Base-by-base conservation (phyloP, 2,329 filamentous ascomycete genomes). In the Fusarium sp. region DNA sequence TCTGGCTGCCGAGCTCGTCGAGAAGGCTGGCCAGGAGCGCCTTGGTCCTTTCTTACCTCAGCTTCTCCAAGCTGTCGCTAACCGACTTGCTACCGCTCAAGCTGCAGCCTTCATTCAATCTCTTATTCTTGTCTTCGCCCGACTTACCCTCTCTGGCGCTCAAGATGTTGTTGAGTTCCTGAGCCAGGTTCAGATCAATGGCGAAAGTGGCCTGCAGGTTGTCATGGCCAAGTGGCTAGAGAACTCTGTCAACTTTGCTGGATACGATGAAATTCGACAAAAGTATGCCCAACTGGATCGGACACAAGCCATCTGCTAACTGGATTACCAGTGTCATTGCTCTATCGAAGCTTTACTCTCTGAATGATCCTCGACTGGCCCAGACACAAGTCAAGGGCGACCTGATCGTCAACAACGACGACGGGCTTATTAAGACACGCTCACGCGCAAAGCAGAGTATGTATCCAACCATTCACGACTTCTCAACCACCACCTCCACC, bases 151-250 rank as follows among this genome's bases (percentile, higher is more conserved):
- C 19, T 90, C 93, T 56, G 95, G 94, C 53, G 93, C 96, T 15
- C 90, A 91, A 30, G 96, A 98, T 77, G 95, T 99, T 4, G 92
- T 98, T 19, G 92, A 96, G 62, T 99, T 99, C 84, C 87, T 99
- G 37, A 92, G 92, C 69, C 92, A 94, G 78, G 92, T 97, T 71
- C 89, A 94, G 75, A 93, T 98, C 73, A 90, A 90, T 53, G 92
- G 91, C 23, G 88, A 93, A 79, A 97, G 88, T 78, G 96, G 95
- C n/a, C 85, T 99, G 12, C 90, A 95, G 72, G 91, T 98, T 30
- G 96, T 99, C 7, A 85, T 98, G 74, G 89, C 91, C 83, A 98
- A 98, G 83, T 99, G 96, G 96, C 87, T 99, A 2, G 96, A 98
- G 84, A 97, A 98, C 82, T 97, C 95, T 8, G 90, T 97, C 82